These are phyloP conservation scores for Nakazawaea anatomiae DNA, from an alignment of 805 yeast genomes.

Conservation along the genomic window DNA sequence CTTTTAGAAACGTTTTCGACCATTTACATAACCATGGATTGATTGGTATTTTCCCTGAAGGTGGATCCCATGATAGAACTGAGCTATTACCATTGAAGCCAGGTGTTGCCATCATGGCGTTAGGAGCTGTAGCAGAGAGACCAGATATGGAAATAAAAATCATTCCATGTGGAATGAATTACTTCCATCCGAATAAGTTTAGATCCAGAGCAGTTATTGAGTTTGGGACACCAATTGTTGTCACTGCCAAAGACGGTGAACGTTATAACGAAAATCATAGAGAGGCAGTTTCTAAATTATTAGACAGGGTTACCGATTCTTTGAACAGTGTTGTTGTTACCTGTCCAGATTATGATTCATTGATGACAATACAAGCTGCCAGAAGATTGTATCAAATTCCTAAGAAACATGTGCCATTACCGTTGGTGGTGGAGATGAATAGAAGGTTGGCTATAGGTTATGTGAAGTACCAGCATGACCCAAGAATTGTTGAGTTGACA, in stretches of 20 bases:
- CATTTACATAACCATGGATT: constrained; percentile 64
- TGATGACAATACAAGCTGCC: constrained; percentile 88
- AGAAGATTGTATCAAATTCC: constrained; percentile 81
- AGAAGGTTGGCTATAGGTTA: constrained; percentile 82
- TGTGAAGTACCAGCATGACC: constrained; percentile 64
- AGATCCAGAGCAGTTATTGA: constrained; percentile 94
- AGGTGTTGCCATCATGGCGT: constrained; percentile 96
- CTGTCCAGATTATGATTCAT: constrained; percentile 81
- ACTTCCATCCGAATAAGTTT: constrained; percentile 92
- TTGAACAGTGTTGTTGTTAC: constrained; percentile 79
- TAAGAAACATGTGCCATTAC: constrained; percentile 64
- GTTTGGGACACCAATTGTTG: constrained; percentile 80
- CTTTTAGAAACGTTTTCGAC: constrained; percentile 75
- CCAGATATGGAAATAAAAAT: constrained; percentile 71
- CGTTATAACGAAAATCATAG: constrained; percentile 61
- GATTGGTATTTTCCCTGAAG: constrained; percentile 95
- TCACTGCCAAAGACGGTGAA: constrained; percentile 50
- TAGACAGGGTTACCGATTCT: constrained; percentile 62
- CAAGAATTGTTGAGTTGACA: constrained; percentile 57
- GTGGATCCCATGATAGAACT: constrained; percentile 97
- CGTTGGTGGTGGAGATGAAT: constrained; percentile 85
- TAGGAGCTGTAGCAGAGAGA: constrained; percentile 79
- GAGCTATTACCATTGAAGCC: constrained; percentile 89
- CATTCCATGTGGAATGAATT: constrained; percentile 96
- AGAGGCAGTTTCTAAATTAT: constrained; percentile 61